Percentiles rank a stretch among this genome's conserved stretches.
Evolutionary conservation across 1,284 basidiomycete genomes (phyloP).

Genomic region (Flammula alnicola): DNA sequence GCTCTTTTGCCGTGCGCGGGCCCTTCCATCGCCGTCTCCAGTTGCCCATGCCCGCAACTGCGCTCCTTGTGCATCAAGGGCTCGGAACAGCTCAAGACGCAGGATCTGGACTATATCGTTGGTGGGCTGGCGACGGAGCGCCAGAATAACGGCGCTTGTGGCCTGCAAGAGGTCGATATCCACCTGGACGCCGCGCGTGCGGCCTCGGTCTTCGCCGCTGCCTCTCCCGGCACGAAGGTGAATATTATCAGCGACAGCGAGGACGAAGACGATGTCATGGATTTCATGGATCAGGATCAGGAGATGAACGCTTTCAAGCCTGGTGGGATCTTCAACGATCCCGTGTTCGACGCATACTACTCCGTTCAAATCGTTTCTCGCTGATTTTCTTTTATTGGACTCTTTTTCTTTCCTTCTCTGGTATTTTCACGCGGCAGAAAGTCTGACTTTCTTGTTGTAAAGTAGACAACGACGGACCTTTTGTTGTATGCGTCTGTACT

Average conservation of each 20-base stretch:
- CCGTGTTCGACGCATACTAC: conserved; percentile 41
- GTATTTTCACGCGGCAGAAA: no score
- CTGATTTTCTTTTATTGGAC: neutral
- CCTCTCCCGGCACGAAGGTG: conserved; percentile 29
- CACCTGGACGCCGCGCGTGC: conserved; percentile 29
- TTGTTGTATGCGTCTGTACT: no score
- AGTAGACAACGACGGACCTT: no score
- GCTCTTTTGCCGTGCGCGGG: conserved; percentile 34
- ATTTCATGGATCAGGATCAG: conserved; percentile 24
- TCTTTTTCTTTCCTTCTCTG: no score
- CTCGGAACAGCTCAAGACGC: conserved; percentile 23
- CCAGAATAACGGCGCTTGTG: conserved; percentile 25
- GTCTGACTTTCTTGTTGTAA: no score
- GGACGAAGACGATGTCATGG: conserved; percentile 28
- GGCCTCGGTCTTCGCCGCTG: conserved; percentile 24
- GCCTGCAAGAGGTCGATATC: conserved; percentile 35
- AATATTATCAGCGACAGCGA: conserved; percentile 28
- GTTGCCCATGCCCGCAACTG: conserved; percentile 36
- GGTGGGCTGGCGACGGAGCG: conserved; percentile 29
- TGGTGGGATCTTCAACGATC: conserved; percentile 44
- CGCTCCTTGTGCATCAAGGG: conserved; percentile 34
- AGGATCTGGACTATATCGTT: conserved; percentile 31
- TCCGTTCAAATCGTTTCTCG: conserved; percentile 9
- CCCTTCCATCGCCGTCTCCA: no score
- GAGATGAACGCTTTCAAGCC: conserved; percentile 30